Conservation (phyloP, 139 green algal species). For the Chlorella sp. region DNA sequence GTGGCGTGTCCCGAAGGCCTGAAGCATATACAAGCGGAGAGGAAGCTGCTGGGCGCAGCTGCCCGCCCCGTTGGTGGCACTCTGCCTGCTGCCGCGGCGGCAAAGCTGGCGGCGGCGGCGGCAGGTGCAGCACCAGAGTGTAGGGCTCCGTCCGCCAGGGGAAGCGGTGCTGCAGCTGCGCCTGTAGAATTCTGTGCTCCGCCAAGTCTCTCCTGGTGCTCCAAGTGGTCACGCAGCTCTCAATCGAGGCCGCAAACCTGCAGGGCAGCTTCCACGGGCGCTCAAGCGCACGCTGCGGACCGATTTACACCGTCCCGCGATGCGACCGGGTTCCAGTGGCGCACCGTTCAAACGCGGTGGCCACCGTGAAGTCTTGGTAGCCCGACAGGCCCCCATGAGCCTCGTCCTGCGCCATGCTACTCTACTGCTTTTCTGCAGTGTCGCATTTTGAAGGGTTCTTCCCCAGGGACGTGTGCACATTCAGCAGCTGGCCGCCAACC, state of each 20-base stretch:
- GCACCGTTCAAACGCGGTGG: slow-evolving; percentile 66
- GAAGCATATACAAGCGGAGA: neutral
- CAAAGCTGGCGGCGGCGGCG: slow-evolving; percentile 23
- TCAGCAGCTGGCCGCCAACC: too few species aligned
- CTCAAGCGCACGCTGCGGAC: too few species aligned
- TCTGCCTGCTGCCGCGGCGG: slow-evolving; percentile 35
- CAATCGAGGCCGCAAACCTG: slow-evolving; percentile 46
- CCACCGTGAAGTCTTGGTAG: slow-evolving; percentile 72
- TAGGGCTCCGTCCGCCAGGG: slow-evolving; percentile 62
- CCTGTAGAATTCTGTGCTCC: slow-evolving; percentile 25
- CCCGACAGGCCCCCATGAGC: neutral
- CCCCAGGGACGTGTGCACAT: too few species aligned
- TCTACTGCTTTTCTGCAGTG: too few species aligned
- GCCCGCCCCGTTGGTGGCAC: slow-evolving; percentile 10
- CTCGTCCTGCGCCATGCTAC: neutral
- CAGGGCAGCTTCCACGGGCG: neutral
- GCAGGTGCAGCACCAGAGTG: slow-evolving; percentile 67
- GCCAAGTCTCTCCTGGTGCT: neutral
- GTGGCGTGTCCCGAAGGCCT: slow-evolving; percentile 17
- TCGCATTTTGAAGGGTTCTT: too few species aligned
- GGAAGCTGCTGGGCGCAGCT: neutral
- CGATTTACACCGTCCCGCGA: too few species aligned
- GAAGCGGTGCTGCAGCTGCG: slow-evolving; percentile 61
- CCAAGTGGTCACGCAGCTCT: slow-evolving; percentile 31
- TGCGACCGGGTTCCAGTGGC: too few species aligned